Evolutionary conservation across 495 filamentous ascomycete species (phyloP), one percentile per base, ranked within the genome.

Genomic region (Viridothelium virens): DNA sequence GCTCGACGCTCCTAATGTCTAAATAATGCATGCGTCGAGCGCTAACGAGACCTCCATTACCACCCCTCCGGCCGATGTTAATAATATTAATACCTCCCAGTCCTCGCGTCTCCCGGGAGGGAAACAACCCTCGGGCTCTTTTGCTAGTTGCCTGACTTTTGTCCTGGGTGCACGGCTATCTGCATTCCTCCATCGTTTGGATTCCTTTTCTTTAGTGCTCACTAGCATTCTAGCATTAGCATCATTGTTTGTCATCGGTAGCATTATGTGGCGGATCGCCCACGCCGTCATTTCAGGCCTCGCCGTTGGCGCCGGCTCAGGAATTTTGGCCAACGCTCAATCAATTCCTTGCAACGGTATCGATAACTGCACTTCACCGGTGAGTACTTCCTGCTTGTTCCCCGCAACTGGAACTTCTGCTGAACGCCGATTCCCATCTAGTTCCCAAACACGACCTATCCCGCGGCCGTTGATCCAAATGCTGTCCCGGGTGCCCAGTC

Each of bases 401-500:
- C 5, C 53, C 31, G 18, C 31, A 33, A 59, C 3, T n/a, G 5
- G 53, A 59, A 14, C 53, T 34, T 59, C 53, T 7, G 6, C 53
- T 59, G 36, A 59, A 3, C 53, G 5, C 14, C 0, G 53, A 10
- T 3, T 18, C 31, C 25, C 31, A 16, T 31, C 11, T 34, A 66
- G 64, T 74, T 68, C 47, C 72, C 72, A 9, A 62, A 69, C 47
- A 67, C 56, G 37, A 66, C 63, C 10, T 74, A 72, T 39, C 66
- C 65, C 1, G 69, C 67, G 38, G 67, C 67, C 44, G 70, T 64
- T 2, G 71, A 71, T 48, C 70, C 67, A 33, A 62, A 63, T 14
- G 67, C 67, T 5, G 67, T 68, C 2, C 63, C 61, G 1, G 71
- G 70, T n/a, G 71, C 71, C 2, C 39, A 68, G 63, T 66, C 44